Conservation (phyloP, 768 basidiomycete genomes). For the Auricularia auricula-judae region DNA sequence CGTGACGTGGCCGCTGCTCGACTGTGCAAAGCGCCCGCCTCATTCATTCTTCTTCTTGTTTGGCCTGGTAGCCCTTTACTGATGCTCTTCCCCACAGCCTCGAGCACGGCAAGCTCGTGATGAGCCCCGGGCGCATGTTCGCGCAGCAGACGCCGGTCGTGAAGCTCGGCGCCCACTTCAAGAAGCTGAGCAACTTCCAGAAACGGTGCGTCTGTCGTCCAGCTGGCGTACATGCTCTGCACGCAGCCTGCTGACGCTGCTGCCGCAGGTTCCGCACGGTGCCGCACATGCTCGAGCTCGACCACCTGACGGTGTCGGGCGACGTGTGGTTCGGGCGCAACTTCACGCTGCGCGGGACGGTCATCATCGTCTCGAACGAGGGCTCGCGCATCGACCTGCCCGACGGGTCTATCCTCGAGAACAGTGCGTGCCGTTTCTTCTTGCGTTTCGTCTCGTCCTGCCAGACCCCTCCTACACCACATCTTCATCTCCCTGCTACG, state of each 20-base stretch:
- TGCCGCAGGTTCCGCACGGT: slow-evolving; percentile 75
- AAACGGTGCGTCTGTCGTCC: background rate
- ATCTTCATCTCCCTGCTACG: too few species aligned
- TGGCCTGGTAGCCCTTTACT: too few species aligned
- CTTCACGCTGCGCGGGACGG: slow-evolving; percentile 78
- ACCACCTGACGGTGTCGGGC: slow-evolving; percentile 88
- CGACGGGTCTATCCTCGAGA: slow-evolving; percentile 70
- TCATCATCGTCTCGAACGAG: slow-evolving; percentile 80
- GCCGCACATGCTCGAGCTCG: slow-evolving; percentile 80
- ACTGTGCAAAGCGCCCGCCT: too few species aligned
- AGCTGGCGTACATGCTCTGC: too few species aligned
- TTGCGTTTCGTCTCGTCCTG: too few species aligned
- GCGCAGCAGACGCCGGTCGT: slow-evolving; percentile 78
- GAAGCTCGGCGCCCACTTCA: slow-evolving; percentile 95
- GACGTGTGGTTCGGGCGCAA: slow-evolving; percentile 86
- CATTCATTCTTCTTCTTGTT: too few species aligned
- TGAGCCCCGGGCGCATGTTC: slow-evolving; percentile 77
- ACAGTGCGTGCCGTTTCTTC: slow-evolving; percentile 29
- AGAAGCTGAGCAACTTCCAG: slow-evolving; percentile 51
- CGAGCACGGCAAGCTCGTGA: slow-evolving; percentile 76
- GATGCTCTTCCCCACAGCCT: slow-evolving; percentile 20
- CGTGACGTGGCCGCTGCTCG: too few species aligned
- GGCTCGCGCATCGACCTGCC: slow-evolving; percentile 75
- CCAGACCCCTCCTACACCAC: too few species aligned
- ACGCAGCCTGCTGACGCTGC: background rate